phyloP scores from a whole-genome alignment of 2,329 filamentous ascomycete species.

The Orbilia javanica region DNA sequence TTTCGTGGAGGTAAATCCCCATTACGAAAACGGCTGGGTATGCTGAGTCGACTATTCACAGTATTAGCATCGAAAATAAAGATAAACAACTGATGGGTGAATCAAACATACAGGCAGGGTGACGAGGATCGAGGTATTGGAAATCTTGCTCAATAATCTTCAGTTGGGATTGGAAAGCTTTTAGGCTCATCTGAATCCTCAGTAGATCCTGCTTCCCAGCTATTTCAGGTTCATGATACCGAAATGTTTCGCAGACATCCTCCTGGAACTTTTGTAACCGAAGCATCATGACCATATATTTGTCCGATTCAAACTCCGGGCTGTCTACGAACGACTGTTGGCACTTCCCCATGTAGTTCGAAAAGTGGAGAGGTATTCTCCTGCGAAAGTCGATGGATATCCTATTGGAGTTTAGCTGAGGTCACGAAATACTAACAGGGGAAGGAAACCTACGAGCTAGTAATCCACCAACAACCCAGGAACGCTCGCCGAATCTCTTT shows the following conservation, averaged over 20 bases:
- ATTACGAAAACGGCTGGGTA: conserved; percentile 59
- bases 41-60: conserved; percentile 57
- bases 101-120: conserved; percentile 29
- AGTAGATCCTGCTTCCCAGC: conserved; percentile 59
- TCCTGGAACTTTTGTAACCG: conserved; percentile 61
- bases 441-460: conserved; percentile 60
- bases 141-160: conserved; percentile 60
- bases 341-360: conserved; percentile 61
- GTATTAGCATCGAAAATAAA: conserved; percentile 2
- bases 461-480: conserved; percentile 62
- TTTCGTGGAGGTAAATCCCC: conserved; percentile 60
- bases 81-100: conserved; percentile 2
- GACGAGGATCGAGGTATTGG: conserved; percentile 59
- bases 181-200: conserved; percentile 61
- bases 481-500: conserved; percentile 51
- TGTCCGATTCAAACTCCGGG: conserved; percentile 60
- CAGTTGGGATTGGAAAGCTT: conserved; percentile 61
- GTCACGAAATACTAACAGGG: not conserved
- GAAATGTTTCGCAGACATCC: conserved; percentile 62
- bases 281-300: conserved; percentile 61
- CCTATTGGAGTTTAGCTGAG: conserved; percentile 37
- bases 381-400: conserved; percentile 62
- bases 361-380: conserved; percentile 61
- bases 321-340: conserved; percentile 58
- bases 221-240: conserved; percentile 59